phyloP scores from a whole-genome alignment of 176 grass and related monocot species.

The Musa beccarii region DNA sequence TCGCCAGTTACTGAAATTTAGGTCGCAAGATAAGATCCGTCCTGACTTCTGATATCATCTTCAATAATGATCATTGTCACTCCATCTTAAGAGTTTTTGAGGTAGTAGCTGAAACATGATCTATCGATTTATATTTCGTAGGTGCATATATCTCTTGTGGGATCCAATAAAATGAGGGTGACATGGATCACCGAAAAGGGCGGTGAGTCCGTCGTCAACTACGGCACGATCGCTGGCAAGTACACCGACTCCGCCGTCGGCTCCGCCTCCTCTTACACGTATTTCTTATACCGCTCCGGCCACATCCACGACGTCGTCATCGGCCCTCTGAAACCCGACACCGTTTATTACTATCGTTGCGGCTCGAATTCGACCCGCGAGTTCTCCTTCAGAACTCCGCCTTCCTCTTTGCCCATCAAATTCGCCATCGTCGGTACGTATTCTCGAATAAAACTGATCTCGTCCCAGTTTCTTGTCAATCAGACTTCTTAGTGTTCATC shows the following conservation, averaged over 20 bases:
- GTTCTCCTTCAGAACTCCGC: slow-evolving; percentile 55
- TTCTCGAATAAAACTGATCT: no score
- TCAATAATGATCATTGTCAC: no score
- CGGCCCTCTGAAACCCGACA: slow-evolving; percentile 37
- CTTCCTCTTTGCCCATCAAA: slow-evolving; percentile 35
- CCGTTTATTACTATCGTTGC: slow-evolving; percentile 50
- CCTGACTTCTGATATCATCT: no score
- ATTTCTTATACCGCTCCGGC: slow-evolving; percentile 37
- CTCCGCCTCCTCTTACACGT: slow-evolving; percentile 42
- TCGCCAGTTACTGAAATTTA: no score
- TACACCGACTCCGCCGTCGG: slow-evolving; percentile 40
- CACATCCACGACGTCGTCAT: slow-evolving; percentile 51
- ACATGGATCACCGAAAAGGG: slow-evolving; percentile 62
- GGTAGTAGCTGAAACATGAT: no score
- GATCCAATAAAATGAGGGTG: slow-evolving; percentile 43
- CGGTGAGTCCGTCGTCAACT: slow-evolving; percentile 42
- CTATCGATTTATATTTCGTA: slow-evolving; percentile 2
- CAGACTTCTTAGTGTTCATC: not conserved
- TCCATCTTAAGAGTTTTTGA: no score
- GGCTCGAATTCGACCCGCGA: slow-evolving; percentile 28
- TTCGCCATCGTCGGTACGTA: slow-evolving; percentile 41
- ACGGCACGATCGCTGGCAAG: slow-evolving; percentile 38
- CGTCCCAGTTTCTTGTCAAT: not conserved
- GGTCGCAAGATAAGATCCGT: no score
- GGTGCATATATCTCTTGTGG: slow-evolving; percentile 72